Conservation (phyloP, 495 filamentous ascomycete genomes). For the Xylaria telfairii region DNA sequence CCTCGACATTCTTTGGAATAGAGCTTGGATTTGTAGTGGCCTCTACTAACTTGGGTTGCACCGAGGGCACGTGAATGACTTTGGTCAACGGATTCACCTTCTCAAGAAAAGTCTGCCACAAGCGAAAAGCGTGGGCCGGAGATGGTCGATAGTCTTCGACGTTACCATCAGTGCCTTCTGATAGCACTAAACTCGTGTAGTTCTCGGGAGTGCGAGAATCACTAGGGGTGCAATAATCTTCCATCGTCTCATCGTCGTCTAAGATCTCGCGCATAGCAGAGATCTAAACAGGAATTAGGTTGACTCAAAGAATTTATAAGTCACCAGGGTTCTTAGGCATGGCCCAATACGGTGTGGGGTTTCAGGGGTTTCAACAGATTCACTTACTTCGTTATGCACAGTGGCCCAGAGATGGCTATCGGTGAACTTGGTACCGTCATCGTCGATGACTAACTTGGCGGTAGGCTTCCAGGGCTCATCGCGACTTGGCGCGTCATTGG, state of each 20-base stretch:
- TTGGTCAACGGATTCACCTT: slow-evolving; percentile 74
- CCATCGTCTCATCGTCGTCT: slow-evolving; percentile 45
- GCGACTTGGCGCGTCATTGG: slow-evolving; percentile 26
- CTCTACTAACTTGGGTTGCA: slow-evolving; percentile 59
- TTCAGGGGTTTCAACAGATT: background rate
- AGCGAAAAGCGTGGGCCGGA: slow-evolving; percentile 66
- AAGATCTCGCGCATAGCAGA: slow-evolving; percentile 55
- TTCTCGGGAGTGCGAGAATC: slow-evolving; percentile 44
- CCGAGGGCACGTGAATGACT: slow-evolving; percentile 70
- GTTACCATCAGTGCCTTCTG: slow-evolving; percentile 38
- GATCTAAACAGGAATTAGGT: slow-evolving; percentile 39
- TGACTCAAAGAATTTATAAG: background rate
- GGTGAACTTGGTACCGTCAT: slow-evolving; percentile 53
- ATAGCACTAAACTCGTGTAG: slow-evolving; percentile 46
- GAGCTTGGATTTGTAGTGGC: slow-evolving; percentile 44
- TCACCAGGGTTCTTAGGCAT: background rate
- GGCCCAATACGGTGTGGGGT: no score
- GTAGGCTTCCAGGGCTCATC: slow-evolving; percentile 47
- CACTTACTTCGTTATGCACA: slow-evolving; percentile 53
- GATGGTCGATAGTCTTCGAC: slow-evolving; percentile 62
- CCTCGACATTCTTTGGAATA: slow-evolving; percentile 56
- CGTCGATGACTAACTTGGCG: slow-evolving; percentile 52
- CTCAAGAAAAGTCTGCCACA: slow-evolving; percentile 74
- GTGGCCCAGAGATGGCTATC: slow-evolving; percentile 50
- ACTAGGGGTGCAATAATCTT: slow-evolving; percentile 37